Conservation (phyloP, 345 rosid genomes). For the Boechera stricta region DNA sequence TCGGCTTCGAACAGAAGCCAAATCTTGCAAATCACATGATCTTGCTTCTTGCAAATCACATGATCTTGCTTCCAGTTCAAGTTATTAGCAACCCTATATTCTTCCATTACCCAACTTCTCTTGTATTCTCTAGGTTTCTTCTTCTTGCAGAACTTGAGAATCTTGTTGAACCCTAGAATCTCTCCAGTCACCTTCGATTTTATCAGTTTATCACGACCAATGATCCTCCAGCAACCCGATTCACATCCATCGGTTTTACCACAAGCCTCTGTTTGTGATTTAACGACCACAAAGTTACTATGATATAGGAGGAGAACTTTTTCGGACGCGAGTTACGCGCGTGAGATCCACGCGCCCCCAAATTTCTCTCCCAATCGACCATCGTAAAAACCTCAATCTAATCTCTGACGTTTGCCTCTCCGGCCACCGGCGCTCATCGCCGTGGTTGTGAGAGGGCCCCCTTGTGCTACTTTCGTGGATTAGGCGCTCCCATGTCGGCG, state of each 20-base stretch:
- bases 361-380: no score
- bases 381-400: no score
- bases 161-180: conserved; percentile 37
- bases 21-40: conserved; percentile 32
- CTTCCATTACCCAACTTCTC: conserved; percentile 28
- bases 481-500: no score
- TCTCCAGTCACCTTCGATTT: not conserved
- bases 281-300: not conserved
- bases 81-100: not conserved
- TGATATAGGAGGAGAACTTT: no score
- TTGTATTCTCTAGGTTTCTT: not conserved
- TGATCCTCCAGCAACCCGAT: conserved; percentile 26
- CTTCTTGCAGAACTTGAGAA: conserved; percentile 24
- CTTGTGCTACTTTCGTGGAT: no score
- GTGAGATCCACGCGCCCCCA: no score
- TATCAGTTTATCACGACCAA: conserved; percentile 22
- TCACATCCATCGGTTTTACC: conserved; percentile 23
- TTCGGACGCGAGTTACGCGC: no score
- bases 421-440: no score
- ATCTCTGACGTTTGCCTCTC: no score
- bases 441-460: no score
- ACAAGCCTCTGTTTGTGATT: not conserved
- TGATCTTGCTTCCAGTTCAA: conserved; percentile 3
- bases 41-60: conserved; percentile 25
- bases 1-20: not conserved